A percentile compares a stretch with the other conserved stretches of the same genome.
Evolutionary conservation across 2,329 filamentous ascomycete genomes (phyloP).

Genomic region (Dothideomycetes sp.): DNA sequence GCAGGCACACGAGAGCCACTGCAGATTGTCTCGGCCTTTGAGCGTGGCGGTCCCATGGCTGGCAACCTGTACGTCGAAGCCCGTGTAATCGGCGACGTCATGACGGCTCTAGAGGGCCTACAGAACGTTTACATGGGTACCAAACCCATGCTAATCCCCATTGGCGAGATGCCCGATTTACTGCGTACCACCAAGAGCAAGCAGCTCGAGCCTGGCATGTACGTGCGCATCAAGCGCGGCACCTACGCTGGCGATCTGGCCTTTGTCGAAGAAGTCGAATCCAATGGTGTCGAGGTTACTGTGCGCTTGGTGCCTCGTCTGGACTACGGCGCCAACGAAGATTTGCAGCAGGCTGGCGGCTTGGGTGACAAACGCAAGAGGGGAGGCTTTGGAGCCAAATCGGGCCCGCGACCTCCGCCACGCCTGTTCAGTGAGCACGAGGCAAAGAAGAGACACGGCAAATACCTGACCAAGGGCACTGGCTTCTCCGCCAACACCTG

Average conservation of each 20-base stretch:
- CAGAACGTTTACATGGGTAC: constrained; percentile 81
- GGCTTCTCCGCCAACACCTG: constrained; percentile 56
- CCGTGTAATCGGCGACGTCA: constrained; percentile 72
- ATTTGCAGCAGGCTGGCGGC: constrained; percentile 40
- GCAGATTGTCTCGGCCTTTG: constrained; percentile 81
- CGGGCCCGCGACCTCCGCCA: constrained; percentile 66
- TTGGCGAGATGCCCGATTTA: constrained; percentile 97
- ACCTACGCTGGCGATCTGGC: constrained; percentile 85
- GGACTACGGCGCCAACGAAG: constrained; percentile 83
- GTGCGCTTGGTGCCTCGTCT: constrained; percentile 82
- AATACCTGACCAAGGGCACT: constrained; percentile 43
- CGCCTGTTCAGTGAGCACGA: constrained; percentile 88
- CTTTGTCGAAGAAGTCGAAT: constrained; percentile 83
- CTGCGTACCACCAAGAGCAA: constrained; percentile 80
- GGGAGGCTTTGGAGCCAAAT: constrained; percentile 27
- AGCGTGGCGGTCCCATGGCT: constrained; percentile 79
- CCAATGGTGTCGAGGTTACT: constrained; percentile 79
- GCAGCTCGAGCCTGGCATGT: constrained; percentile 74
- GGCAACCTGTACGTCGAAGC: constrained; percentile 95
- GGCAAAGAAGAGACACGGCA: constrained; percentile 75
- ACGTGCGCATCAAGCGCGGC: constrained; percentile 74
- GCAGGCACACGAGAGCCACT: constrained; percentile 67
- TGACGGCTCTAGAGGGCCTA: constrained; percentile 71
- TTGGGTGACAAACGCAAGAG: constrained; percentile 66
- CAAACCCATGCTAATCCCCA: constrained; percentile 79